Base-by-base conservation (phyloP, 176 grass and related monocot species). In the Eremochloa ophiuroides region DNA sequence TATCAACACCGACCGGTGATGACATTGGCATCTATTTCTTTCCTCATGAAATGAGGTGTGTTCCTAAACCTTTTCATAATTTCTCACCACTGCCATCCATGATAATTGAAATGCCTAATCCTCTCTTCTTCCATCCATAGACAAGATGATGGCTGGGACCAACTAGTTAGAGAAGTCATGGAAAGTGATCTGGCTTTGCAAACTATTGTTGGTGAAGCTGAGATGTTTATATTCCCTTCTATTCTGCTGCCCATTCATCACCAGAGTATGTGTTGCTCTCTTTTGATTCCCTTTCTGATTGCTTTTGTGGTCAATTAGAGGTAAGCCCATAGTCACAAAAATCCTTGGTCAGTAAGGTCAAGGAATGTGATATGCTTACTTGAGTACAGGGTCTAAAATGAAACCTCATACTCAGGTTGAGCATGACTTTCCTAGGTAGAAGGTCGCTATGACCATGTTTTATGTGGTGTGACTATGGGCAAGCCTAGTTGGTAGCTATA, bases 21-120 rank as follows among this genome's bases (percentile, higher is more conserved):
- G 48, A n/a, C 34, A 91, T 94, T 80, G 95, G 87, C 22, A 80
- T 97, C 20, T 92, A 80, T 87, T 94, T 94, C 41, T 83, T 97
- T n/a, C 79, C 87, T 5, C n/a, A 27, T 33, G 37, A 89, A 87
- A 85, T 72, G 35, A 86, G 87, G 92, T 94, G 65, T 15, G 13
- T 44, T 51, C 2, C 50, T 71, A 33, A 12, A 34, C 2, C 10
- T 37, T 51, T 17, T 39, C 5, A 12, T 63, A 50, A 13, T 2
- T 30, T 62, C 63, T 15, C 33, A 55, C 6, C 1, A 17, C 42
- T 8, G 58, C 14, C 12, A 40, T 79, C 12, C 16, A 59, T 68
- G 10, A 20, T 20, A 35, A 37, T 25, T 60, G 20, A 82, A 44
- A 27, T 80, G 8, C 5, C 15, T 56, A 53, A 64, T 38, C 1